These are phyloP conservation scores for Cryptosporidium ubiquitum DNA, from an alignment of 169 alveolate species.

Conservation along the genomic window DNA sequence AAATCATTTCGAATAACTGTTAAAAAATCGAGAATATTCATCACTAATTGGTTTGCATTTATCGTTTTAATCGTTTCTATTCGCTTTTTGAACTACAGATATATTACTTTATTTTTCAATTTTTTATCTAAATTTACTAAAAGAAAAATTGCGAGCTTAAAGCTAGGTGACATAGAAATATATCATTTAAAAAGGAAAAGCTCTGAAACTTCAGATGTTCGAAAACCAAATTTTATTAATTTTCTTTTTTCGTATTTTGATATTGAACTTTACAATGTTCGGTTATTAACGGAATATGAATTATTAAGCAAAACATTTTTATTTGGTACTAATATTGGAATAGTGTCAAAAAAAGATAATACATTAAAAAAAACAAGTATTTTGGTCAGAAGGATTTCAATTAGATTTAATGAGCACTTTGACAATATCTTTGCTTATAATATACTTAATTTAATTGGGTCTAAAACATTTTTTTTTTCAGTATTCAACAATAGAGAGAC, in stretches of 20 bases:
- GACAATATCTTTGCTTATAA: background rate
- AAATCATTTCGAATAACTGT: background rate
- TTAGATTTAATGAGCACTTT: background rate
- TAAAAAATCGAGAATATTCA: background rate
- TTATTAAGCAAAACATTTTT: background rate
- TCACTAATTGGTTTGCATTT: constrained; percentile 13
- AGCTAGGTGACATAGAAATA: background rate
- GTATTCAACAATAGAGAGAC: background rate
- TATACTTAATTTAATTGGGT: background rate
- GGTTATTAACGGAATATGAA: background rate
- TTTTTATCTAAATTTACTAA: background rate
- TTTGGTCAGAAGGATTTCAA: background rate
- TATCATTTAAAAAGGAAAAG: background rate
- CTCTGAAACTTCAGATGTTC: background rate
- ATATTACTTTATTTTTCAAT: background rate
- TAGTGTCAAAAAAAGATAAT: background rate
- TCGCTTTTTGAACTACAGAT: background rate
- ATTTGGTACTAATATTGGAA: background rate
- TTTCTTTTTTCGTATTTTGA: background rate
- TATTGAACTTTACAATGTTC: background rate
- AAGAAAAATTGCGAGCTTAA: background rate
- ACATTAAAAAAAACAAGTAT: background rate
- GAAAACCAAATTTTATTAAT: background rate
- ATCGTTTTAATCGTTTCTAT: background rate
- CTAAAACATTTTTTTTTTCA: background rate